Percentiles rank a stretch among this genome's conserved stretches.
These are phyloP conservation scores for Imleria badia DNA, from an alignment of 768 basidiomycete species.

Conservation along the genomic window DNA sequence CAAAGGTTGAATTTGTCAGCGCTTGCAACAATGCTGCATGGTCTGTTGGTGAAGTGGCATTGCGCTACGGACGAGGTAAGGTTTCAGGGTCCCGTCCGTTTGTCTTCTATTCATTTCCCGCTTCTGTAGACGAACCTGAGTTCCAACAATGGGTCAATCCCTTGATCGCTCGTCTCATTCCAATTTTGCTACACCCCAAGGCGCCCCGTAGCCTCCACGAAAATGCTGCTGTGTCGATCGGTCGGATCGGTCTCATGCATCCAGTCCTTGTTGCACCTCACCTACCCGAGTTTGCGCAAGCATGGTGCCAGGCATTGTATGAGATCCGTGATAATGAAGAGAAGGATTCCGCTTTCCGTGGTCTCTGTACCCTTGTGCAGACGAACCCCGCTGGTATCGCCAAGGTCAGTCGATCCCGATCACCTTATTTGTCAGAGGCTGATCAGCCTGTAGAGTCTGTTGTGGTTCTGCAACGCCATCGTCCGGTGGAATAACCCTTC, in stretches of 20 bases:
- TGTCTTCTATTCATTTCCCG: slow-evolving; percentile 4
- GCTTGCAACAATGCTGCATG: slow-evolving; percentile 99
- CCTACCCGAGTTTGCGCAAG: slow-evolving; percentile 85
- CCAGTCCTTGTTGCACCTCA: slow-evolving; percentile 87
- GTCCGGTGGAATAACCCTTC: slow-evolving; percentile 95
- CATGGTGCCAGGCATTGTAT: slow-evolving; percentile 96
- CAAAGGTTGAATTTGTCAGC: slow-evolving; percentile 90
- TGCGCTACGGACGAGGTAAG: slow-evolving; percentile 82
- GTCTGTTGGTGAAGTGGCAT: slow-evolving; percentile 98
- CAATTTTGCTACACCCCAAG: slow-evolving; percentile 89
- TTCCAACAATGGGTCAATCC: slow-evolving; percentile 92
- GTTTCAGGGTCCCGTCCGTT: neutral
- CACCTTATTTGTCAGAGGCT: neutral
- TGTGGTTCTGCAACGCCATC: slow-evolving; percentile 99
- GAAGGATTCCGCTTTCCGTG: slow-evolving; percentile 98
- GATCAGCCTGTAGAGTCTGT: slow-evolving; percentile 60
- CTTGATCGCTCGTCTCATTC: slow-evolving; percentile 84
- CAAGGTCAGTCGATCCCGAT: slow-evolving; percentile 56
- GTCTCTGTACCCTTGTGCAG: slow-evolving; percentile 94
- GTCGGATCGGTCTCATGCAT: slow-evolving; percentile 92
- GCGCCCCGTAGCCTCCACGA: slow-evolving; percentile 93
- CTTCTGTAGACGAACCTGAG: slow-evolving; percentile 64
- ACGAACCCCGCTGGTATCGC: slow-evolving; percentile 92
- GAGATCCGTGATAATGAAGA: slow-evolving; percentile 99
- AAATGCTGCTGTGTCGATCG: slow-evolving; percentile 98